phyloP scores from a whole-genome alignment of 257 asterid genomes.

The Cruciata laevipes region DNA sequence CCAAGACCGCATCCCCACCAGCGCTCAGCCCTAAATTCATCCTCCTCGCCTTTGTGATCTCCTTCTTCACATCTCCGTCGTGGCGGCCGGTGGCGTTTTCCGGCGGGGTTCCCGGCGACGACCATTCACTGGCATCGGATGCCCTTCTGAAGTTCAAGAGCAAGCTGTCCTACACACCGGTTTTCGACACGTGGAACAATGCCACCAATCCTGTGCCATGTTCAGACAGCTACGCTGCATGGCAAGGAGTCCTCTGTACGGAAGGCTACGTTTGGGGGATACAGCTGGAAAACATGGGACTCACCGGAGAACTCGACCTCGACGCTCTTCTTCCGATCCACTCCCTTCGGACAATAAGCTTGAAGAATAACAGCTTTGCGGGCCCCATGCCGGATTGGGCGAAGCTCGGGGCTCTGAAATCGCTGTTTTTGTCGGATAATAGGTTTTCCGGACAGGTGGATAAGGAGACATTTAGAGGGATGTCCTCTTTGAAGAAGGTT shows the following conservation, averaged over 20 bases:
- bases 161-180: slow-evolving; percentile 37
- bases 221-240: slow-evolving; percentile 34
- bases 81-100: slow-evolving; percentile 7
- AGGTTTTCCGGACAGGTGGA: slow-evolving; percentile 57
- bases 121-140: not conserved
- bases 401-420: slow-evolving; percentile 62
- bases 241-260: slow-evolving; percentile 73
- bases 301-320: slow-evolving; percentile 60
- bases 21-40: not conserved
- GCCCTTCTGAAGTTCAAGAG: slow-evolving; percentile 54
- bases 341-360: slow-evolving; percentile 52
- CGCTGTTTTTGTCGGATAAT: slow-evolving; percentile 63
- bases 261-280: slow-evolving; percentile 67
- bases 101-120: slow-evolving; percentile 20
- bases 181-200: slow-evolving; percentile 50
- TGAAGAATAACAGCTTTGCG: slow-evolving; percentile 58
- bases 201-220: slow-evolving; percentile 61
- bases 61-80: not conserved
- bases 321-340: slow-evolving; percentile 48
- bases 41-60: not conserved
- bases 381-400: slow-evolving; percentile 90
- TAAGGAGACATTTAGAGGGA: slow-evolving; percentile 53
- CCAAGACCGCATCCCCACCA: slow-evolving; percentile 35
- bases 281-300: slow-evolving; percentile 67
- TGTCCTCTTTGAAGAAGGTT: slow-evolving; percentile 70